Evolutionary conservation across 768 basidiomycete genomes (phyloP).

Genomic region (Macrolepiota dolichaula): DNA sequence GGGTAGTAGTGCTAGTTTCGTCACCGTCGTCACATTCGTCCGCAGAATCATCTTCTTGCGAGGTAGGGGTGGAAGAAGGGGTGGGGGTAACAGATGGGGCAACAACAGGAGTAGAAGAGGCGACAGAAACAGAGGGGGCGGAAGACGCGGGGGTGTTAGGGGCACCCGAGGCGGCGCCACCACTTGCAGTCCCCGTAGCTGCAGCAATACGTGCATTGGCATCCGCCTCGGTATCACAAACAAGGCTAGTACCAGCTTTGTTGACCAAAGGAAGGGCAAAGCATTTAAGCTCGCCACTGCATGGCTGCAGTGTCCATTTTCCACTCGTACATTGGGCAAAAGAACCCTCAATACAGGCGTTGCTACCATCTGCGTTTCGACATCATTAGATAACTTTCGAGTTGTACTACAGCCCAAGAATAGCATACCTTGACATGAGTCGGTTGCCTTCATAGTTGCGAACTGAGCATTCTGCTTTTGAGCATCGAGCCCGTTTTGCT

Average conservation of each 20-base stretch:
- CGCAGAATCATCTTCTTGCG: slow-evolving; percentile 10
- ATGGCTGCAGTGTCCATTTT: slow-evolving; percentile 36
- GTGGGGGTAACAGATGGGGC: not conserved
- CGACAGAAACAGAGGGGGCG: slow-evolving; percentile 6
- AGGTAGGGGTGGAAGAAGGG: not conserved
- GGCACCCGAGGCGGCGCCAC: slow-evolving; percentile 12
- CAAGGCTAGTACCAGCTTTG: slow-evolving; percentile 39
- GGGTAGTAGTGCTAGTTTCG: not conserved
- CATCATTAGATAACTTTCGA: not conserved
- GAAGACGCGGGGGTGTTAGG: slow-evolving; percentile 6
- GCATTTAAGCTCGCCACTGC: slow-evolving; percentile 34
- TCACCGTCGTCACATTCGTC: slow-evolving; percentile 14
- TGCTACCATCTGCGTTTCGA: slow-evolving; percentile 26
- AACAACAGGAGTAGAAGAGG: not conserved
- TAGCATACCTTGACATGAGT: slow-evolving; percentile 44
- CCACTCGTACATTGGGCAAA: slow-evolving; percentile 44
- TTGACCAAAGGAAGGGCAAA: slow-evolving; percentile 48
- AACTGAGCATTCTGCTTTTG: slow-evolving; percentile 50
- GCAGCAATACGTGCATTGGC: slow-evolving; percentile 35
- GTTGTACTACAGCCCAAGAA: not conserved
- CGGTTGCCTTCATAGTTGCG: slow-evolving; percentile 34
- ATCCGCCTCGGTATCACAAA: slow-evolving; percentile 39
- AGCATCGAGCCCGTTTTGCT: slow-evolving; percentile 47
- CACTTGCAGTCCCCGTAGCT: slow-evolving; percentile 39
- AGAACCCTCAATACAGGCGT: slow-evolving; percentile 35